phyloP scores from a whole-genome alignment of 192 early-diverging fungal species.

The Paraglomus brasilianum region DNA sequence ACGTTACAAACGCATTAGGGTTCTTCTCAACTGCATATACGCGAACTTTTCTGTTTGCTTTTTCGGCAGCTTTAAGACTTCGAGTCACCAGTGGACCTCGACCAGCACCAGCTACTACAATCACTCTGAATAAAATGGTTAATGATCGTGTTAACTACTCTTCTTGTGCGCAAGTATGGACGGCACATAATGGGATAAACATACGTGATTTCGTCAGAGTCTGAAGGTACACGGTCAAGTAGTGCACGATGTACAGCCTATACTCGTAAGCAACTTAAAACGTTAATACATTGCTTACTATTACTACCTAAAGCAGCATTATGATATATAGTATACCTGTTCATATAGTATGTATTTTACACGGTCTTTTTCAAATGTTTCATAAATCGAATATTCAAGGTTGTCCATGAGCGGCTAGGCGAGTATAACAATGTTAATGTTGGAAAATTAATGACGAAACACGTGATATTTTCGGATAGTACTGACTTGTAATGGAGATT shows the following conservation, averaged over 20 bases:
- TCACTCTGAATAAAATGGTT: slow-evolving; percentile 46
- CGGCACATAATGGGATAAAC: neutral
- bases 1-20: slow-evolving; percentile 88
- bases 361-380: slow-evolving; percentile 94
- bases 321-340: slow-evolving; percentile 44
- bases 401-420: slow-evolving; percentile 91
- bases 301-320: neutral
- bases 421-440: neutral
- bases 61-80: slow-evolving; percentile 73
- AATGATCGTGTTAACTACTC: slow-evolving; percentile 28
- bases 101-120: slow-evolving; percentile 95
- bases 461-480: neutral
- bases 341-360: slow-evolving; percentile 95
- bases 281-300: slow-evolving; percentile 37
- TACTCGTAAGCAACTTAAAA: slow-evolving; percentile 22
- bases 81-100: slow-evolving; percentile 93
- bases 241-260: slow-evolving; percentile 58
- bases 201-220: slow-evolving; percentile 34
- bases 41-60: slow-evolving; percentile 54
- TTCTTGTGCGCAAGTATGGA: neutral
- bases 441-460: neutral
- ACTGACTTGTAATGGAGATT: slow-evolving; percentile 66
- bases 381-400: slow-evolving; percentile 90
- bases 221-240: slow-evolving; percentile 45
- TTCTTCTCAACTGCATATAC: slow-evolving; percentile 97